Evolutionary conservation across 1,284 basidiomycete species (phyloP).

Genomic region (Microbotryum silenes-acaulis): DNA sequence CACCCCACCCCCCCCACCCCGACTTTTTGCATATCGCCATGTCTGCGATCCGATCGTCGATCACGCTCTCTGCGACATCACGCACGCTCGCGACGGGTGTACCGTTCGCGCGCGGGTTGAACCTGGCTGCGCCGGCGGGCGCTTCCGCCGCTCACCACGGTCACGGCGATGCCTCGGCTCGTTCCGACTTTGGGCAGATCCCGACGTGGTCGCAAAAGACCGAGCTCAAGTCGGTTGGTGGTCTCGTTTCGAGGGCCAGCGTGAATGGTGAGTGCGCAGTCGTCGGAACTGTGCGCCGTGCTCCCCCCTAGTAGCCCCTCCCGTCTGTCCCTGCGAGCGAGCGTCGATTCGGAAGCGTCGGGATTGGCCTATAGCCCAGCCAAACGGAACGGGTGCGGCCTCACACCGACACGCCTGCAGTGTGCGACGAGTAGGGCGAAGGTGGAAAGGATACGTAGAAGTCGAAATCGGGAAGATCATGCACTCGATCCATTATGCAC

Average conservation of each 20-base stretch:
- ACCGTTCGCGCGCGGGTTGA: slow-evolving; percentile 60
- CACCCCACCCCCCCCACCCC: too few species aligned
- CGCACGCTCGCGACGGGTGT: slow-evolving; percentile 65
- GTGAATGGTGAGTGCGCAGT: slow-evolving; percentile 55
- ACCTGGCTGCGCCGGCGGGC: slow-evolving; percentile 54
- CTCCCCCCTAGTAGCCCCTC: neutral
- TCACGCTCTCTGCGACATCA: slow-evolving; percentile 74
- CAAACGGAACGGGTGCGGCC: too few species aligned
- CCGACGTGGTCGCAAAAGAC: slow-evolving; percentile 8
- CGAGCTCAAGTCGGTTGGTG: slow-evolving; percentile 33
- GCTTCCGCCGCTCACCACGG: slow-evolving; percentile 54
- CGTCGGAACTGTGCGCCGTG: neutral
- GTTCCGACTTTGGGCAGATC: slow-evolving; percentile 8
- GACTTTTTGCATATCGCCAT: too few species aligned
- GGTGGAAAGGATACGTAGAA: too few species aligned
- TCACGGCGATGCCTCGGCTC: slow-evolving; percentile 17
- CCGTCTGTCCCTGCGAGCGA: neutral
- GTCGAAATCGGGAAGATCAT: too few species aligned
- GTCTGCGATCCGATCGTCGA: slow-evolving; percentile 36
- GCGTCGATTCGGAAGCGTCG: neutral
- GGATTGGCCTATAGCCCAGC: too few species aligned
- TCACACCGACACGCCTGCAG: too few species aligned
- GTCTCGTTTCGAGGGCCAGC: slow-evolving; percentile 59
- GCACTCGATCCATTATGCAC: too few species aligned
- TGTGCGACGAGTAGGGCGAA: too few species aligned